Evolutionary conservation across 768 basidiomycete species (phyloP), one percentile per base, ranked within the genome.

Genomic region (Suillus weaverae): DNA sequence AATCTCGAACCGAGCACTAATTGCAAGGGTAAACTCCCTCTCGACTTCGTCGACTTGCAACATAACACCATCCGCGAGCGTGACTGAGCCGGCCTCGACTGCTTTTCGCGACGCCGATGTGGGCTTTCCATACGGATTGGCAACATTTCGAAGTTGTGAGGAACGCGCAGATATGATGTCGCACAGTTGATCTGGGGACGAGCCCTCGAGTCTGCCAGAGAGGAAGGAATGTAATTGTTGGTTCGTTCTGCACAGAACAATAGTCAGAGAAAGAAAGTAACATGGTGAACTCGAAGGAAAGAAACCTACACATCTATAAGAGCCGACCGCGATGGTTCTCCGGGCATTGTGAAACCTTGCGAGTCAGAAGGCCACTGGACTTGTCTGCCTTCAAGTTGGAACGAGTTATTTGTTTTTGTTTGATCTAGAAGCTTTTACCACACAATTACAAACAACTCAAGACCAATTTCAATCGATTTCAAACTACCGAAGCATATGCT

Each of bases 1-100:
- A 30, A 97, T 87, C 35, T 85, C 80, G 73, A 94, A 89, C 64
- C 82, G 83, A 50, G 81, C 74, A 77, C 94, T 92, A 69, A 97
- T 85, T 56, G 89, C 87, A 66, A 85, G 78, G 57, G 89, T 82
- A 67, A 87, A 86, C 62, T 89, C 85, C 72, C 90, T 89, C 78
- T 90, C 87, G 43, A 83, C 84, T 44, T 88, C 84, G 67, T 90
- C 89, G 43, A 94, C 83, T 64, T 81, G 81, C 30, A 91, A 68
- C 36, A 79, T 79, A 26, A 88, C 82, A 5, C 86, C 89, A 71
- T 92, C 90, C 14, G 82, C 76, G n/a, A 96, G 79, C 3, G 82
- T 85, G 63, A 94, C 85, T 1, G 85, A 83, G 59, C 90, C 89
- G 60, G 84, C 83, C 65, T 91, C 85, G 10, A 95, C 79, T 44